Percentiles rank a stretch among this genome's conserved stretches.
These are phyloP conservation scores for Yamadazyma mexicana DNA, from an alignment of 1,139 yeast species.

Conservation along the genomic window DNA sequence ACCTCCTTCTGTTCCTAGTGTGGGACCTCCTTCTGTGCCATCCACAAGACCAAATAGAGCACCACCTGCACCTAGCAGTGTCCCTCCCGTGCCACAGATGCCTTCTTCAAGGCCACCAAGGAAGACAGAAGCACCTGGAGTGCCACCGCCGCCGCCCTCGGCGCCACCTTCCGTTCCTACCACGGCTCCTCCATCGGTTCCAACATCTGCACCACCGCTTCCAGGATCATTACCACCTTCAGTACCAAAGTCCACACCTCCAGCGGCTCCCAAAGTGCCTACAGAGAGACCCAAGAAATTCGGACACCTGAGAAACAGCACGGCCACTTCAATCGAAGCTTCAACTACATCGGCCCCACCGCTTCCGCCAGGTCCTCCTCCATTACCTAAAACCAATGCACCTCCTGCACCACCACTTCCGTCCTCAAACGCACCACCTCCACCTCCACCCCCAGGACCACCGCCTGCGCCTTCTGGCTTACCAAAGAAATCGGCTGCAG, in stretches of 20 bases:
- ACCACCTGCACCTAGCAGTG: constrained; percentile 5
- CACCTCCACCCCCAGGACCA: constrained; percentile 21
- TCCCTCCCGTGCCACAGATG: constrained; percentile 6
- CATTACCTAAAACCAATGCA: constrained; percentile 16
- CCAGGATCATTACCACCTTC: constrained; percentile 10
- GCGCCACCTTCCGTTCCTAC: constrained; percentile 22
- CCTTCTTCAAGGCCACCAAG: too few relatives aligned
- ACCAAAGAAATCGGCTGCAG: constrained; percentile 15
- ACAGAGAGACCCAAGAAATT: constrained; percentile 34
- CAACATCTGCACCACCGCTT: constrained; percentile 6
- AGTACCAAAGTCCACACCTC: constrained; percentile 16
- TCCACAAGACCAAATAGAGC: constrained; percentile 10
- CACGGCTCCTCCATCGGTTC: constrained; percentile 18
- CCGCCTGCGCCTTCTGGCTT: constrained; percentile 14
- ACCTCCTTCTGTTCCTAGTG: too few relatives aligned
- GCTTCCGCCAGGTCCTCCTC: constrained; percentile 10
- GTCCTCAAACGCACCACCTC: constrained; percentile 15
- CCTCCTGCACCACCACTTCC: constrained; percentile 13
- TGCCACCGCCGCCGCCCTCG: constrained; percentile 4
- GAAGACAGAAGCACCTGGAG: background rate
- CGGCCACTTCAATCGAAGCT: constrained; percentile 20
- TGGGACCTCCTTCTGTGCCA: constrained; percentile 19
- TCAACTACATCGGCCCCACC: constrained; percentile 11
- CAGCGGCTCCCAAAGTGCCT: constrained; percentile 26
- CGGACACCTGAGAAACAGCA: constrained; percentile 24